Percentiles rank a stretch among this genome's conserved stretches.
Conservation (phyloP, 2,329 filamentous ascomycete genomes). For the Ophiocordyceps robertsii region DNA sequence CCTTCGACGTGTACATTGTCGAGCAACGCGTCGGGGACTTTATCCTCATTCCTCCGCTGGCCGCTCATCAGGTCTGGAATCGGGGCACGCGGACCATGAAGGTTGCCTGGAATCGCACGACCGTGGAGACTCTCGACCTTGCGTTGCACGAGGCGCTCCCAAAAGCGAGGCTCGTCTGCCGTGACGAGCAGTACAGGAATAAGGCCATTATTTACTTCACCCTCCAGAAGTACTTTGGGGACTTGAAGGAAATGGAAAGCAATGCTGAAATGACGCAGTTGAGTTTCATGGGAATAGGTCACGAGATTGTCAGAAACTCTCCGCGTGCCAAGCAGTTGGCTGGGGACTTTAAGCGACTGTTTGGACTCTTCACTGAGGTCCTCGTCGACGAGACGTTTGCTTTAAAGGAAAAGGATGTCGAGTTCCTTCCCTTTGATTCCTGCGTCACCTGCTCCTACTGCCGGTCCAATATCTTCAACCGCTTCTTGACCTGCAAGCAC, state of each 20-base stretch:
- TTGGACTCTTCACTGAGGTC: constrained; percentile 64
- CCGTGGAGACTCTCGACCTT: constrained; percentile 76
- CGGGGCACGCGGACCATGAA: constrained; percentile 92
- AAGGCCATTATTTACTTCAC: constrained; percentile 91
- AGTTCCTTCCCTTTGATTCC: constrained; percentile 72
- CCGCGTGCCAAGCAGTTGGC: constrained; percentile 53
- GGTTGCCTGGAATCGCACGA: constrained; percentile 94
- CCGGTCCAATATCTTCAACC: constrained; percentile 90
- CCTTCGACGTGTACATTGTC: constrained; percentile 84
- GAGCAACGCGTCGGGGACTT: constrained; percentile 87
- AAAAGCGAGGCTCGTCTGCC: constrained; percentile 79
- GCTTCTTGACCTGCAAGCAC: constrained; percentile 81
- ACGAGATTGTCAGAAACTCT: constrained; percentile 27
- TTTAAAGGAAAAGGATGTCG: constrained; percentile 54
- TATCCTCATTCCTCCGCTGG: constrained; percentile 82
- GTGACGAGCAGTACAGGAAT: constrained; percentile 98
- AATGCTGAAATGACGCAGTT: constrained; percentile 29
- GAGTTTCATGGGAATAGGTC: constrained; percentile 32
- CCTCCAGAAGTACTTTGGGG: constrained; percentile 61
- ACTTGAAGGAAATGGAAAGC: constrained; percentile 41
- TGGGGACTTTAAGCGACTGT: constrained; percentile 70
- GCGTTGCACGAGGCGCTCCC: constrained; percentile 80
- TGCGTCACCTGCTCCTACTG: constrained; percentile 95
- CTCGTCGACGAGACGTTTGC: constrained; percentile 79
- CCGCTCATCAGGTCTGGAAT: constrained; percentile 97